phyloP scores from a whole-genome alignment of 371 early-diverging fungal species.

The Synchytrium microbalum region DNA sequence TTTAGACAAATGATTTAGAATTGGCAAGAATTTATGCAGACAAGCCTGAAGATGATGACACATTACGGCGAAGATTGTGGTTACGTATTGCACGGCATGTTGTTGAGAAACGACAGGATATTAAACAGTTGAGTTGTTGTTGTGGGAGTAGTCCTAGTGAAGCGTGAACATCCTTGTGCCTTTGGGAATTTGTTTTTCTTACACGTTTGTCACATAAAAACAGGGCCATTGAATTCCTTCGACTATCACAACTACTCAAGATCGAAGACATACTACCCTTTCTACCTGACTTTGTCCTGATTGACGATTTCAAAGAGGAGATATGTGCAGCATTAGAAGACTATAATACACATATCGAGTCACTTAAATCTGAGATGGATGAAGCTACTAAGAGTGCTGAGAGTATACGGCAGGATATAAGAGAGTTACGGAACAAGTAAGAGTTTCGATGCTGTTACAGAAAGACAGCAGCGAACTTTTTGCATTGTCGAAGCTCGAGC shows the following conservation, averaged over 20 bases:
- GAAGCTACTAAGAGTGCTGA: constrained; percentile 80
- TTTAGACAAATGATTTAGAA: constrained; percentile 70
- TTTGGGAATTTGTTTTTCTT: neutral
- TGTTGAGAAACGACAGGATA: constrained; percentile 69
- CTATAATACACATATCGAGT: constrained; percentile 71
- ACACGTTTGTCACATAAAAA: neutral
- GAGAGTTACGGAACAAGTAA: constrained; percentile 59
- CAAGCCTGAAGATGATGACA: constrained; percentile 74
- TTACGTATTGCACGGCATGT: constrained; percentile 84
- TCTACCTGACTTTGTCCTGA: constrained; percentile 89
- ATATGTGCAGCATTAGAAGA: constrained; percentile 76
- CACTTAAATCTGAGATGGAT: constrained; percentile 79
- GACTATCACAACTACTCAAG: constrained; percentile 62
- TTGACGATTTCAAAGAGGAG: constrained; percentile 91
- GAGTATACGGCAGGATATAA: constrained; percentile 72
- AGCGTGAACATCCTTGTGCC: too few species aligned
- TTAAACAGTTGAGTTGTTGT: constrained; percentile 50
- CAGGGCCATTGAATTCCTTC: constrained; percentile 75
- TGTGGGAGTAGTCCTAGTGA: too few species aligned
- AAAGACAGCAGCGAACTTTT: too few species aligned
- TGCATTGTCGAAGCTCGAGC: too few species aligned
- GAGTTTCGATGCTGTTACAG: neutral
- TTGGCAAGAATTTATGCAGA: constrained; percentile 84
- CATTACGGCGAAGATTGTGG: constrained; percentile 81
- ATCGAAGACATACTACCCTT: constrained; percentile 92